phyloP scores from a whole-genome alignment of 148 eudicot genomes.

The Drosera capensis region DNA sequence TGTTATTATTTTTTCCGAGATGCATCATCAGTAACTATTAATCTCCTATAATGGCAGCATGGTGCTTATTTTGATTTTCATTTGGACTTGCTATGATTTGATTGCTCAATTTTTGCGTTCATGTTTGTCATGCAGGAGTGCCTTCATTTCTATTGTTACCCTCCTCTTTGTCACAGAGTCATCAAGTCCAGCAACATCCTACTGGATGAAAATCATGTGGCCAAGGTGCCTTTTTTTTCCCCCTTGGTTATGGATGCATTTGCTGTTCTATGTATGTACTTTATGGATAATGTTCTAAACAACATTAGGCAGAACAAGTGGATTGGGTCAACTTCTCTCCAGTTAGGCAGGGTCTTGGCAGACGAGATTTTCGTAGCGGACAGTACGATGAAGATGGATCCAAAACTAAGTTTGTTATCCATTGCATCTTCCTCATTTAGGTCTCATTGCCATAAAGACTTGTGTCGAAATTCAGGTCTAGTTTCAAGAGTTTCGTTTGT shows the following conservation, averaged over 20 bases:
- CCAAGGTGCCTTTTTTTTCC: constrained; percentile 45
- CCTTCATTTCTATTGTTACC: constrained; percentile 92
- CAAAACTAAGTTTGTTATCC: too few species aligned
- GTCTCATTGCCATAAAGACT: too few species aligned
- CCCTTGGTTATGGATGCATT: background rate
- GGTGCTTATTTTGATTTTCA: background rate
- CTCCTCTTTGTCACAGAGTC: constrained; percentile 94
- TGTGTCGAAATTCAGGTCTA: too few species aligned
- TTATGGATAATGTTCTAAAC: background rate
- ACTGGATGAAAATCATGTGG: constrained; percentile 66
- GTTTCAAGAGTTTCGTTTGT: too few species aligned
- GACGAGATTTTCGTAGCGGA: too few species aligned
- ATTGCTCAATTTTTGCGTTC: constrained; percentile 4
- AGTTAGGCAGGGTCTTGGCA: too few species aligned
- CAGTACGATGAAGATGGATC: too few species aligned
- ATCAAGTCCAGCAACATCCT: constrained; percentile 93
- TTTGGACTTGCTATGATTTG: background rate
- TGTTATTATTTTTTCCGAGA: background rate
- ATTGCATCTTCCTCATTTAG: too few species aligned
- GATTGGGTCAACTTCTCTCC: too few species aligned
- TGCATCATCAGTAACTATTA: too few species aligned
- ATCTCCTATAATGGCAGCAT: too few species aligned
- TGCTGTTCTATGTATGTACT: background rate
- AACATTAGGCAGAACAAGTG: background rate
- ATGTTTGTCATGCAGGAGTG: constrained; percentile 56